Base-by-base conservation (phyloP, 2,329 filamentous ascomycete species). In the Sclerotinia minor region DNA sequence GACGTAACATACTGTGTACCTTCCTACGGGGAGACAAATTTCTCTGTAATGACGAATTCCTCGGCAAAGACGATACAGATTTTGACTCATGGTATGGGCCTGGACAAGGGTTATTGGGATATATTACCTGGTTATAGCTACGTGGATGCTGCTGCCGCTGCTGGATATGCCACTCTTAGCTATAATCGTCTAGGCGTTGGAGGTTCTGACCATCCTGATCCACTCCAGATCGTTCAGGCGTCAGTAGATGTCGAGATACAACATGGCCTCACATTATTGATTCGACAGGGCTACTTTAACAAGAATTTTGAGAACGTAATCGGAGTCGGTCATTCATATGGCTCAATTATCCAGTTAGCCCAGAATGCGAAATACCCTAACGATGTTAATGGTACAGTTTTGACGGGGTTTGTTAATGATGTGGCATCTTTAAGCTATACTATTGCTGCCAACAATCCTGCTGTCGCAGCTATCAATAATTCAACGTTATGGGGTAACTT, bases 101-200 rank as follows among this genome's bases (percentile, higher is more conserved):
- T 67, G 15, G 64, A 69, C 35, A 47, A 60, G 52, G 45, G 29
- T 15, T 68, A 68, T 49, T 70, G 67, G 64, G 64, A 70, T 13
- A 50, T 70, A 58, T 64, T 64, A 19, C 58, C 58, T 6, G 64
- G 67, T 74, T 89, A 90, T 79, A 86, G 83, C 74, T 90, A 89
- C 75, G 81, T 86, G 50, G 80, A 83, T 58, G 77, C 77, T n/a
- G 80, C 88, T 1, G 81, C 80, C 35, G 71, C 79, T 13, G 78
- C 82, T 15, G 61, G 66, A 21, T 70, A 68, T 50, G 50, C 66
- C 24, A 71, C 71, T 19, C 66, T 72, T 24, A 63, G 55, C 52
- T 69, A 69, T 44, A 61, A 71, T 60, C 67, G 67, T 32, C 60
- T 71, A 19, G 47, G 44, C 2, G 26, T 49, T 24, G 59, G 59